Evolutionary conservation across 768 basidiomycete species (phyloP), one percentile per base, ranked within the genome.

Genomic region (Tylopilus felleus): DNA sequence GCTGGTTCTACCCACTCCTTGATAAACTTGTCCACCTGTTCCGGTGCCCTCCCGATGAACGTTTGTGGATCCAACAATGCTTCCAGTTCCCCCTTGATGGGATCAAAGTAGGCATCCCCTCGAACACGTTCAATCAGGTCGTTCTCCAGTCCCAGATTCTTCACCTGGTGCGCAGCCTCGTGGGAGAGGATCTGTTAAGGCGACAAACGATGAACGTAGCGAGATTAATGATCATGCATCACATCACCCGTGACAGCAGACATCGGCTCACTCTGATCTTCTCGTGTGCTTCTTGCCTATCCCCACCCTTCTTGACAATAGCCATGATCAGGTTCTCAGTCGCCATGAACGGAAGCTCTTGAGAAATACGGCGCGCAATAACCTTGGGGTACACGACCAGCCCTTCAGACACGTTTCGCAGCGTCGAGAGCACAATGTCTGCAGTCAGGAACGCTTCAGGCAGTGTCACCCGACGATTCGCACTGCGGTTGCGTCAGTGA

Each of bases 301-400:
- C 95, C 1, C 95, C 96, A 21, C 93, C 93, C 46, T 82, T 84
- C 73, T 91, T 97, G 58, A 98, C 97, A 40, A 99, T 83, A 2
- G 93, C 93, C 97, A 99, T 98, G 74, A 98, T 98, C 73, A 99
- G 81, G 71, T 99, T 99, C 73, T 99, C 97, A 2, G 97, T 99
- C 5, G 96, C 94, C 97, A 99, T 98, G 81, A 98, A 98, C 1
- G 97, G 97, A 31, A 99, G 80, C 71, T 99, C 97, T 70, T 98
- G 92, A 3, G 85, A 72, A 70, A 99, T 95, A 35, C 93, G 85
- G 39, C 93, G 84, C 10, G 81, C 91, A 59, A 99, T 98, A 56
- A 99, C 96, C 69, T 83, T 87, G 10, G 97, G 97, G 71, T 98
- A 98, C 51, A 99, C 95, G n/a, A 98, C 94, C n/a, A 99, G 80